Evolutionary conservation across 78 protist genomes (phyloP), one percentile per base, ranked within the genome.

Genomic region (Dictyostelium intermedium): DNA sequence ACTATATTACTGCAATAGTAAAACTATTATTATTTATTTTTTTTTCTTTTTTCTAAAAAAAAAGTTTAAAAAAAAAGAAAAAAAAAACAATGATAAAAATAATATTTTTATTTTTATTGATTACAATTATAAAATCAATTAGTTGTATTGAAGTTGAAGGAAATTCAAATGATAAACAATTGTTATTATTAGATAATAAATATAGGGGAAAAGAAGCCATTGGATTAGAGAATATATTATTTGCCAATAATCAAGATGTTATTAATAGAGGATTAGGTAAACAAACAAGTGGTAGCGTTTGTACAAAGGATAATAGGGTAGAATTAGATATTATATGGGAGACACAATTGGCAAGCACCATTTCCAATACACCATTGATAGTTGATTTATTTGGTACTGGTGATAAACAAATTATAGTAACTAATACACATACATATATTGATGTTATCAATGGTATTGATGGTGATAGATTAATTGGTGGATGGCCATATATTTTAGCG

Each of bases 401-500:
- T 32, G 53, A 43, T 13, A 89, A 89, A 74, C 30, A 80, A 43
- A 80, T 89, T 23, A n/a, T 89, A 1, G 1, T 80, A 1, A 47
- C 74, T 0, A 43, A 70, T 45, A 18, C 94, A 7, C 30, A 78
- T 14, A 41, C 50, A 2, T 89, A 89, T 70, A 35, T 89, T 7
- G 87, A 89, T 35, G 87, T 89, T 20, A 18, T 89, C 18, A 79
- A 41, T 34, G 85, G 82, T 5, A 30, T 13, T 0, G 84, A 60
- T 45, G 94, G 94, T 18, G 61, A 50, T 47, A 27, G 94, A 35
- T 41, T 61, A 10, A 9, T 84, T 23, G 97, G 96, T 6, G 97
- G 96, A n/a, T 97, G 91, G 91, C 98, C 98, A 4, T 92, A 60
- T 79, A 78, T 87, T 5, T 79, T 82, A 27, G 78, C 41, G 5